Base-by-base conservation (phyloP, 768 basidiomycete species). In the Trametes maxima region DNA sequence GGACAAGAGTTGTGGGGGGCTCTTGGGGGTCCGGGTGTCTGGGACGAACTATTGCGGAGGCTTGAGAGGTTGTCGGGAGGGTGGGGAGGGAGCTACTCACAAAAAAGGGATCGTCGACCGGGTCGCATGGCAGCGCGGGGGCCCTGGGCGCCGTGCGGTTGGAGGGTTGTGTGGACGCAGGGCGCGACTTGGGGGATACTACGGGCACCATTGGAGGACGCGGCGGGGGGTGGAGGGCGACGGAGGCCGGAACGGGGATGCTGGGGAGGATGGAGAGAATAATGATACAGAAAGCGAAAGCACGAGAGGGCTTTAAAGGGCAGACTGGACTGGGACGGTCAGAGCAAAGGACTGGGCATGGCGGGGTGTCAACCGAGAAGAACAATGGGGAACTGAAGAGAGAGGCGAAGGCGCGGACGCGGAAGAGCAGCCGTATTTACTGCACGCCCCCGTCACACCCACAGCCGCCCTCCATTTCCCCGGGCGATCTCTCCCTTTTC, bases 181-280 rank as follows among this genome's bases (percentile, higher is more conserved):
- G 63, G 67, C 75, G 76, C 13, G 78, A 76, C 10, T 73, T 69
- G 22, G 79, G 77, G 16, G 78, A 75, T 68, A 78, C 60, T 72
- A 83, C 79, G 71, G 78, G 67, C 64, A 76, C 75, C 77, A 80
- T 79, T 64, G 43, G 60, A 47, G 46, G 39, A 28, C 8, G 62
- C 43, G 11, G 57, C 19, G 35, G 46, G 52, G 13, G 37, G 21
- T 24, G 57, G 46, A 33, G 51, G 52, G 57, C 57, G n/a, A 47
- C 19, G 56, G 46, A 44, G 45, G 50, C 28, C 58, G 59, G 59
- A 40, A 46, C n/a, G 52, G 28, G 51, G 17, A 40, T 21, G 44
- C 11, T 17, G 44, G 24, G 62, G 56, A 17, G 62, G 54, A 22
- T 54, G 47, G 53, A 44, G 55, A 49, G 35, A 69, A 71, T 68